A percentile compares a stretch with the other conserved stretches of the same genome.
phyloP scores from a whole-genome alignment of 2,329 filamentous ascomycete genomes.

The Ceratocystis harringtonii region DNA sequence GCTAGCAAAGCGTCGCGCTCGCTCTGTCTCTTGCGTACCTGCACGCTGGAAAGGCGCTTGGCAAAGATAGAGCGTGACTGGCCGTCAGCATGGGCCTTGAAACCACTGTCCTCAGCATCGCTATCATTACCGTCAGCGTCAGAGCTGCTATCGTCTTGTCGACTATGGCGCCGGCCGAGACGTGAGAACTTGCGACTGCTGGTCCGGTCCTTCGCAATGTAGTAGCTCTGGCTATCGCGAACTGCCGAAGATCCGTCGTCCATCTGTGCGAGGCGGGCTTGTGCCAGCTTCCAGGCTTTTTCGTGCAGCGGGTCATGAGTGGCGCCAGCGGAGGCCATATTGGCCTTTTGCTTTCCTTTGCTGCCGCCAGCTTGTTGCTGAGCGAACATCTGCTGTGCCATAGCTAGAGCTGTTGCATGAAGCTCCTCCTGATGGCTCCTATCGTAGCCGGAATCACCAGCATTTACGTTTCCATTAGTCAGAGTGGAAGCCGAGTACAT shows the following conservation, averaged over 20 bases:
- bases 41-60: conserved; percentile 49
- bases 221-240: conserved; percentile 59
- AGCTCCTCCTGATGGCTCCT: conserved; percentile 55
- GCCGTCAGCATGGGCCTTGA: conserved; percentile 34
- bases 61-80: conserved; percentile 58
- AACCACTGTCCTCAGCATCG: conserved; percentile 36
- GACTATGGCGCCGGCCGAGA: conserved; percentile 20
- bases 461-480: conserved; percentile 28
- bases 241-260: conserved; percentile 52
- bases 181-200: conserved; percentile 30
- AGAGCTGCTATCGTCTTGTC: not conserved
- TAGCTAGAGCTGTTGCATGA: conserved; percentile 69
- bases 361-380: conserved; percentile 43
- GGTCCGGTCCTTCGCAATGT: conserved; percentile 37
- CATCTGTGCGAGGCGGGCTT: conserved; percentile 68
- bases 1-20: conserved; percentile 65
- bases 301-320: conserved; percentile 48
- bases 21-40: conserved; percentile 55
- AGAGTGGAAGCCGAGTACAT: conserved; percentile 69
- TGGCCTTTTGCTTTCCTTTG: not conserved
- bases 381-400: conserved; percentile 77
- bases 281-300: conserved; percentile 70
- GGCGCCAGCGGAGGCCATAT: not conserved
- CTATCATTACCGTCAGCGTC: conserved; percentile 35
- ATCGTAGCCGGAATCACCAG: conserved; percentile 53